phyloP scores from a whole-genome alignment of 208 protist genomes.

The Crithidia bombi region DNA sequence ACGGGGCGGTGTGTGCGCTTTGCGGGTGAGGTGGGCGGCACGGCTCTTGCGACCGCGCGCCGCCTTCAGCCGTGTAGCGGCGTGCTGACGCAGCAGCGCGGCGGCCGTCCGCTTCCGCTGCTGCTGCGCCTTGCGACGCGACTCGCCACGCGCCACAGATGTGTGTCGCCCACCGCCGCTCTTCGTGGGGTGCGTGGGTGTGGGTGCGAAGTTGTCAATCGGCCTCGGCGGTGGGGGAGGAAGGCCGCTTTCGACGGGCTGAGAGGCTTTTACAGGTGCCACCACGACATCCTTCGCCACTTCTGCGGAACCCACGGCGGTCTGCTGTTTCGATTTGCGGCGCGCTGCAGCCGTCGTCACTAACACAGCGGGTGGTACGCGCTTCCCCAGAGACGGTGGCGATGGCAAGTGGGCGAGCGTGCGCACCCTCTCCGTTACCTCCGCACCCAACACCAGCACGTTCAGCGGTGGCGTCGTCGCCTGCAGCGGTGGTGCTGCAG shows the following conservation, averaged over 20 bases:
- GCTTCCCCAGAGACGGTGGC: neutral
- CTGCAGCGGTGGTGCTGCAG: neutral
- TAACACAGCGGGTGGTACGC: neutral
- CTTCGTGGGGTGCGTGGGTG: too few species aligned
- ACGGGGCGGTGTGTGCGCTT: neutral
- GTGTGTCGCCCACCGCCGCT: too few species aligned
- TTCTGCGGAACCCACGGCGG: neutral
- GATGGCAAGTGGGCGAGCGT: constrained; percentile 19
- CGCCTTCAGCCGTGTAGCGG: neutral
- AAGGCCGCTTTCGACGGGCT: neutral
- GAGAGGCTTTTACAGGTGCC: neutral
- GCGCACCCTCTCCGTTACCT: constrained; percentile 27
- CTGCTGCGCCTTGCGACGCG: neutral
- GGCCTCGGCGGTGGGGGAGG: neutral
- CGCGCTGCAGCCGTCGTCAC: neutral
- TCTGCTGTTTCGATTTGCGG: neutral
- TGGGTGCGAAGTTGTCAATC: too few species aligned
- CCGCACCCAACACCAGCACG: constrained; percentile 22
- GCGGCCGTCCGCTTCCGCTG: neutral
- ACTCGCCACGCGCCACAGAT: too few species aligned
- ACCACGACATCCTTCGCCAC: neutral
- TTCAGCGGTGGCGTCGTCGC: constrained; percentile 22
- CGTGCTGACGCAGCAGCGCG: constrained; percentile 4
- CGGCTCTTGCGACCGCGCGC: neutral
- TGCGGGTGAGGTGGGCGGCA: neutral